Percentiles rank a stretch among this genome's conserved stretches.
phyloP scores from a whole-genome alignment of 116 monocot species.

The Posidonia oceanica region DNA sequence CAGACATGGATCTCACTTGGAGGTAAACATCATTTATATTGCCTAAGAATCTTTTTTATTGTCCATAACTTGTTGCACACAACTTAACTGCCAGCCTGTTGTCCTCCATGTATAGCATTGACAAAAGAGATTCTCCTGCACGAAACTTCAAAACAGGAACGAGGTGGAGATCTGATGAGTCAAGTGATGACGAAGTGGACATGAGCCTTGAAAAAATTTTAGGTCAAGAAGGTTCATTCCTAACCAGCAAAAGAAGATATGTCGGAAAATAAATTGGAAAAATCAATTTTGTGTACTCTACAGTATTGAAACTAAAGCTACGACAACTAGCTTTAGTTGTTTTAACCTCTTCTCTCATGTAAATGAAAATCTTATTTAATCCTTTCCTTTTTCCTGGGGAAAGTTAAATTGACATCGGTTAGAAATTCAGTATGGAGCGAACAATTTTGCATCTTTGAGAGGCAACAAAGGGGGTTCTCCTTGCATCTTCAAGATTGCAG shows the following conservation, averaged over 20 bases:
- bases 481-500: too few species aligned
- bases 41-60: neutral
- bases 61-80: neutral
- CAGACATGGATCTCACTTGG: slow-evolving; percentile 14
- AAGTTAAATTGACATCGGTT: neutral
- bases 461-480: too few species aligned
- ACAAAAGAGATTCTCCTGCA: slow-evolving; percentile 15
- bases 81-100: neutral
- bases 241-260: neutral
- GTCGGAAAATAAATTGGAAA: neutral
- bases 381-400: neutral
- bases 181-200: slow-evolving; percentile 50
- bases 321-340: neutral
- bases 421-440: neutral
- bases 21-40: slow-evolving; percentile 24
- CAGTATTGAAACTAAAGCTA: neutral
- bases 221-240: neutral
- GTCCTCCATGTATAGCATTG: slow-evolving; percentile 12
- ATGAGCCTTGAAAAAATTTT: slow-evolving; percentile 1
- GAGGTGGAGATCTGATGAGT: slow-evolving; percentile 77
- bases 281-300: neutral
- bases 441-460: neutral
- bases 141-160: slow-evolving; percentile 15
- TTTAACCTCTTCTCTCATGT: neutral
- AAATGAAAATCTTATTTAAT: neutral